Percentiles rank a stretch among this genome's conserved stretches.
Evolutionary conservation across 331 rosid species (phyloP).

Genomic region (Pyrus hybrid): DNA sequence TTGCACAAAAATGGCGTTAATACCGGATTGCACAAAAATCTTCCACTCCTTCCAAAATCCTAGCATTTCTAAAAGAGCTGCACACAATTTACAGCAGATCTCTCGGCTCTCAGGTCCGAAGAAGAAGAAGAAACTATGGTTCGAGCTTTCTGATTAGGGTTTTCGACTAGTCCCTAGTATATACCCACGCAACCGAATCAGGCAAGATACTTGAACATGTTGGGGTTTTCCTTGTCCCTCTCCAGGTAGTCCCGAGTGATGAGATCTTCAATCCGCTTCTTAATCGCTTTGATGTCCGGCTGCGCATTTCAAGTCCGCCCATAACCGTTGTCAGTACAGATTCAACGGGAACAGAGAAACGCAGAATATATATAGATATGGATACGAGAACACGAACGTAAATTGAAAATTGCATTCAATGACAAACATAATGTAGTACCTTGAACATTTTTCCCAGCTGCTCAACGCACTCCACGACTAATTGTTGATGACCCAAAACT

Average conservation of each 20-base stretch:
- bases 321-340: neutral
- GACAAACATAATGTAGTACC: conserved; percentile 24
- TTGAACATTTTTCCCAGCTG: conserved; percentile 73
- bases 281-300: conserved; percentile 84
- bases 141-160: neutral
- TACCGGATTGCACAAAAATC: neutral
- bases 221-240: conserved; percentile 65
- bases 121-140: neutral
- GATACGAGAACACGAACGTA: neutral
- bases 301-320: conserved; percentile 13
- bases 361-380: neutral
- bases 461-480: conserved; percentile 79
- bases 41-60: neutral
- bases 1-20: neutral
- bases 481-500: conserved; percentile 56
- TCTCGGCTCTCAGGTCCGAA: neutral
- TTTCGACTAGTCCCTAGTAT: neutral
- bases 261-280: conserved; percentile 82
- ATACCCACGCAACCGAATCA: conserved; percentile 7
- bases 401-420: neutral
- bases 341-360: neutral
- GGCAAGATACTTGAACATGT: conserved; percentile 54
- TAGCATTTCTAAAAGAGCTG: neutral
- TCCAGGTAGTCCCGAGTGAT: conserved; percentile 72
- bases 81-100: conserved; percentile 18